Evolutionary conservation across 257 asterid genomes (phyloP).

Genomic region (Fraxinus quadrangulata): DNA sequence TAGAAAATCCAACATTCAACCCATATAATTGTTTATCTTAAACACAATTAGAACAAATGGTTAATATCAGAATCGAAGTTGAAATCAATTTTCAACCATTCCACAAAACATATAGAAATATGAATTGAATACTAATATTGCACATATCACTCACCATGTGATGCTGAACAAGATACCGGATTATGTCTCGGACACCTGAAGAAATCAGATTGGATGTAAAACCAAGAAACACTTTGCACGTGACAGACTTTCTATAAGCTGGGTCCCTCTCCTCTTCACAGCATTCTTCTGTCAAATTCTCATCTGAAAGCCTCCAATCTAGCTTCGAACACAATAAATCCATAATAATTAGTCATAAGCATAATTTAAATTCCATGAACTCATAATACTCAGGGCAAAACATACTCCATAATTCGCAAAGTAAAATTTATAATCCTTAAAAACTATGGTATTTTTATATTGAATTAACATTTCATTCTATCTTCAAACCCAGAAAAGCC

Average conservation of each 20-base stretch:
- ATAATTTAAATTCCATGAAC: constrained; percentile 9
- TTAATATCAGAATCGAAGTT: not conserved
- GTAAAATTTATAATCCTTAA: too few relatives aligned
- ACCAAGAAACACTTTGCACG: too few relatives aligned
- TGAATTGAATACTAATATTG: not conserved
- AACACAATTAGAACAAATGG: not conserved
- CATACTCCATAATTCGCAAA: not conserved
- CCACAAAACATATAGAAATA: not conserved
- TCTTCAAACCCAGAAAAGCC: too few relatives aligned
- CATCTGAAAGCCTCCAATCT: constrained; percentile 94
- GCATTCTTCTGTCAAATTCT: constrained; percentile 64
- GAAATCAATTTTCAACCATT: constrained; percentile 6
- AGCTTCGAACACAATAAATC: constrained; percentile 56
- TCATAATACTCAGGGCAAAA: not conserved
- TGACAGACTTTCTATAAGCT: constrained; percentile 41
- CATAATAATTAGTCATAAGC: constrained; percentile 22
- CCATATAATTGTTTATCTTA: not conserved
- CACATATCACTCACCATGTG: too few relatives aligned
- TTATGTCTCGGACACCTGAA: too few relatives aligned
- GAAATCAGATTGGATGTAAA: too few relatives aligned
- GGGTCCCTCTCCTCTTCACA: constrained; percentile 60
- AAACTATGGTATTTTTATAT: too few relatives aligned
- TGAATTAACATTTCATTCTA: too few relatives aligned
- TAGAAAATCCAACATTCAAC: constrained; percentile 15
- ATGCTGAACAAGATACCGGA: too few relatives aligned